phyloP scores from a whole-genome alignment of 805 yeast genomes.

The Scheffersomyces stipitis region DNA sequence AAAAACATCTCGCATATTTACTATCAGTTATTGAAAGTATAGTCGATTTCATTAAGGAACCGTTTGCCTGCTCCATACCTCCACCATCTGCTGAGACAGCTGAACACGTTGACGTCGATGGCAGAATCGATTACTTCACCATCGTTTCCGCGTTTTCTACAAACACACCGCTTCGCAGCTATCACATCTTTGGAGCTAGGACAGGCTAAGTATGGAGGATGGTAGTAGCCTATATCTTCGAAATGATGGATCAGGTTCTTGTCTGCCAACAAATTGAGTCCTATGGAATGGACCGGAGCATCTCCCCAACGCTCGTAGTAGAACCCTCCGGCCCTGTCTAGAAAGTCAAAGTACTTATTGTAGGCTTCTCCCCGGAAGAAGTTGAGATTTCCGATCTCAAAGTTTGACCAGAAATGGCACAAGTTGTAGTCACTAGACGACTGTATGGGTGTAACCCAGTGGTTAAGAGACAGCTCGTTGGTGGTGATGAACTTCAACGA shows the following conservation, averaged over 20 bases:
- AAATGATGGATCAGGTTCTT: constrained; percentile 41
- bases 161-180: constrained; percentile 38
- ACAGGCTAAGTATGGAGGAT: constrained; percentile 43
- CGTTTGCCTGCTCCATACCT: constrained; percentile 60
- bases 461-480: constrained; percentile 33
- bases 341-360: constrained; percentile 40
- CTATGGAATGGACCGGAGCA: constrained; percentile 47
- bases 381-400: constrained; percentile 54
- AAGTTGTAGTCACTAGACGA: constrained; percentile 41
- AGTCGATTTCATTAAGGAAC: constrained; percentile 47
- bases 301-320: constrained; percentile 66
- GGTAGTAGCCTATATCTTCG: constrained; percentile 46
- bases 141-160: constrained; percentile 19
- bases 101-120: constrained; percentile 49
- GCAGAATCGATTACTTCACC: constrained; percentile 20
- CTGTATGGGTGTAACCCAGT: constrained; percentile 9
- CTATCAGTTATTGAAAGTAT: constrained; percentile 6
- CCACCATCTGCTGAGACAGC: constrained; percentile 81
- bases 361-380: constrained; percentile 51
- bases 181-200: constrained; percentile 34
- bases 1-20: too few relatives aligned
- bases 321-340: constrained; percentile 52
- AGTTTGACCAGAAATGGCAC: constrained; percentile 68
- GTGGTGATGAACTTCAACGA: constrained; percentile 48
- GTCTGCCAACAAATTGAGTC: constrained; percentile 32